Percentiles rank a stretch among this genome's conserved stretches.
These are phyloP conservation scores for Senna siamea DNA, from an alignment of 306 rosid species.

Conservation along the genomic window DNA sequence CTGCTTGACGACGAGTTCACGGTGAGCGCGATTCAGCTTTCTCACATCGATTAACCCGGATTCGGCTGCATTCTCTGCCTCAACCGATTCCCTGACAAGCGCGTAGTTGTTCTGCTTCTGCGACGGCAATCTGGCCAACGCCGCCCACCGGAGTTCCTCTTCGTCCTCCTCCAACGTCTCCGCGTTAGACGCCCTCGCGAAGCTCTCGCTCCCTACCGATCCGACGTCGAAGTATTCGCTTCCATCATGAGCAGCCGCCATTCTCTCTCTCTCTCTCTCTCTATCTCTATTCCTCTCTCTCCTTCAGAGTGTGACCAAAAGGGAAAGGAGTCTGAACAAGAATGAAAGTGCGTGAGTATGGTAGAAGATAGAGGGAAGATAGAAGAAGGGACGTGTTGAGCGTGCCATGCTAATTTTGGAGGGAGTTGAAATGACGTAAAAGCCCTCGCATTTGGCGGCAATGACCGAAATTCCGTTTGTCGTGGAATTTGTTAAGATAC, in stretches of 20 bases:
- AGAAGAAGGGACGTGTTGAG: too few relatives aligned
- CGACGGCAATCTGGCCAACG: conserved; percentile 63
- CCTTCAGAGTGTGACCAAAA: background rate
- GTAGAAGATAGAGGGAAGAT: background rate
- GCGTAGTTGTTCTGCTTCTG: conserved; percentile 49
- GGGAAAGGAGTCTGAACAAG: background rate
- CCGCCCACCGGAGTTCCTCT: conserved; percentile 74
- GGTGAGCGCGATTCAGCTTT: conserved; percentile 54
- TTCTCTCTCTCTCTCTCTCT: conserved; percentile 2
- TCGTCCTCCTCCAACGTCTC: conserved; percentile 72
- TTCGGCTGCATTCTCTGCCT: conserved; percentile 30
- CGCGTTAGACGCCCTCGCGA: conserved; percentile 67
- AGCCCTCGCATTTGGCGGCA: background rate
- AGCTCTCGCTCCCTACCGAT: conserved; percentile 24
- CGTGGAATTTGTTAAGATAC: background rate
- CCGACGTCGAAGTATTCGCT: conserved; percentile 59
- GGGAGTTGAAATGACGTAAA: background rate
- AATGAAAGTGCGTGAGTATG: background rate
- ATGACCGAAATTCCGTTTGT: background rate
- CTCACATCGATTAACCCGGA: conserved; percentile 52
- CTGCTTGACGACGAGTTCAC: conserved; percentile 65
- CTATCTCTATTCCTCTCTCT: background rate
- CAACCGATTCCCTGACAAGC: conserved; percentile 36
- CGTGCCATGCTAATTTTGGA: background rate
- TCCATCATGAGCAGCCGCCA: conserved; percentile 76